Percentiles rank a stretch among this genome's conserved stretches.
phyloP scores from a whole-genome alignment of 768 basidiomycete genomes.

The Pleurotus eryngii region DNA sequence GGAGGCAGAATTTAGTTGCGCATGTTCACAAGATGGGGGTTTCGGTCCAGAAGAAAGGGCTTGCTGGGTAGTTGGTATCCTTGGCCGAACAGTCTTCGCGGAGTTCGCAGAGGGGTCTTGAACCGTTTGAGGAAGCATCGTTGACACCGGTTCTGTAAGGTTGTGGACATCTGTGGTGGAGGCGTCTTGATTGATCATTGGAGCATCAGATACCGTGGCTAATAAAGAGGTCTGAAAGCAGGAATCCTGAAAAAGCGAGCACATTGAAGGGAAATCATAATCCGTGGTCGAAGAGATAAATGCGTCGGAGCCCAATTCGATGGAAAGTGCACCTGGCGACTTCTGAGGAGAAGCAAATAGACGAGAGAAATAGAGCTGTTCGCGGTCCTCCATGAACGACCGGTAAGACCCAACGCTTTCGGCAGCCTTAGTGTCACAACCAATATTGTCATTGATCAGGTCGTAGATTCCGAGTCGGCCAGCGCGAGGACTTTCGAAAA shows the following conservation, averaged over 20 bases:
- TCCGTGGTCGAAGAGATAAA: too few species aligned
- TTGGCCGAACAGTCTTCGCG: background rate
- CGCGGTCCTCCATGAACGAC: slow-evolving; percentile 46
- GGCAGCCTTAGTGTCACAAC: slow-evolving; percentile 40
- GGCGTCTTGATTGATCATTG: too few species aligned
- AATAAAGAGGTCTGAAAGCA: too few species aligned
- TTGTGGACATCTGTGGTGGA: too few species aligned
- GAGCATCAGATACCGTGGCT: too few species aligned
- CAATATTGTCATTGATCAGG: slow-evolving; percentile 46
- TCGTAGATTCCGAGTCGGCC: slow-evolving; percentile 50
- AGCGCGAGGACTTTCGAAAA: background rate
- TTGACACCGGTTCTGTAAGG: too few species aligned
- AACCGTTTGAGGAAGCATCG: too few species aligned
- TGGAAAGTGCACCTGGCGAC: background rate
- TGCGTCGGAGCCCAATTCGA: too few species aligned
- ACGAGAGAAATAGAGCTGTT: slow-evolving; percentile 44
- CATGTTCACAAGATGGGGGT: background rate
- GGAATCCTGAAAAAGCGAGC: too few species aligned
- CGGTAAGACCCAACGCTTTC: slow-evolving; percentile 53
- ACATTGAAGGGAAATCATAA: too few species aligned
- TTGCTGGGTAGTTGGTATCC: background rate
- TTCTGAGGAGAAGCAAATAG: slow-evolving; percentile 20
- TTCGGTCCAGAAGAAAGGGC: background rate
- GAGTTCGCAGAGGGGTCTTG: background rate
- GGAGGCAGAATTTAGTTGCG: background rate